phyloP scores from a whole-genome alignment of 2,329 filamentous ascomycete genomes.

The Helicocarpus griseus region DNA sequence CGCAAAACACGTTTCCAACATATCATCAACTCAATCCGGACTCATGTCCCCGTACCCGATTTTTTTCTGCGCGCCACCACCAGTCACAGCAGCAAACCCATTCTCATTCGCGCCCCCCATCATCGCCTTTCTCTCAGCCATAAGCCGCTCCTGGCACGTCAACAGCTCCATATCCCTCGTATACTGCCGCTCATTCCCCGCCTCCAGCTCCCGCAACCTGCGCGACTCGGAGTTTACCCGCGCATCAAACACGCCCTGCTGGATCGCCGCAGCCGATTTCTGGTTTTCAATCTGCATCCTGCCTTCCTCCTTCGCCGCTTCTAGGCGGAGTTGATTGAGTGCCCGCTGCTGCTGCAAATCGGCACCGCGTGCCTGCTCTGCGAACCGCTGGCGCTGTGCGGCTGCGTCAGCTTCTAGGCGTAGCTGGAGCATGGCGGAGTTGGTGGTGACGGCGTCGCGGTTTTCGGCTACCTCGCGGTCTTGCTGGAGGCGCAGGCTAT shows the following conservation, averaged over 20 bases:
- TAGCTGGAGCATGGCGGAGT: constrained; percentile 9
- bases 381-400: constrained; percentile 6
- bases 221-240: constrained; percentile 8
- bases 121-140: constrained; percentile 6
- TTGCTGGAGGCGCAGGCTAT: constrained; percentile 11
- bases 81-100: background rate
- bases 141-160: constrained; percentile 9
- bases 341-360: constrained; percentile 10
- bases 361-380: constrained; percentile 5
- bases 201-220: constrained; percentile 11
- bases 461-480: constrained; percentile 10
- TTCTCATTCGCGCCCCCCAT: constrained; percentile 5
- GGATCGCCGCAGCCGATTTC: constrained; percentile 4
- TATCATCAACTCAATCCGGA: constrained; percentile 10
- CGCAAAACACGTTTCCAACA: background rate
- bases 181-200: constrained; percentile 12
- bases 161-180: constrained; percentile 11
- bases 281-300: constrained; percentile 10
- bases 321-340: constrained; percentile 10
- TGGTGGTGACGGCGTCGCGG: constrained; percentile 6
- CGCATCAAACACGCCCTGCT: constrained; percentile 9
- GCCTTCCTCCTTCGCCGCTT: constrained; percentile 7
- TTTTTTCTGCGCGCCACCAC: background rate
- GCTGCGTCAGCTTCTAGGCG: constrained; percentile 10
- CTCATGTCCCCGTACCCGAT: constrained; percentile 3